Evolutionary conservation across 2,329 filamentous ascomycete genomes (phyloP), one percentile per base, ranked within the genome.

Genomic region (Aspergillus hiratsukae): DNA sequence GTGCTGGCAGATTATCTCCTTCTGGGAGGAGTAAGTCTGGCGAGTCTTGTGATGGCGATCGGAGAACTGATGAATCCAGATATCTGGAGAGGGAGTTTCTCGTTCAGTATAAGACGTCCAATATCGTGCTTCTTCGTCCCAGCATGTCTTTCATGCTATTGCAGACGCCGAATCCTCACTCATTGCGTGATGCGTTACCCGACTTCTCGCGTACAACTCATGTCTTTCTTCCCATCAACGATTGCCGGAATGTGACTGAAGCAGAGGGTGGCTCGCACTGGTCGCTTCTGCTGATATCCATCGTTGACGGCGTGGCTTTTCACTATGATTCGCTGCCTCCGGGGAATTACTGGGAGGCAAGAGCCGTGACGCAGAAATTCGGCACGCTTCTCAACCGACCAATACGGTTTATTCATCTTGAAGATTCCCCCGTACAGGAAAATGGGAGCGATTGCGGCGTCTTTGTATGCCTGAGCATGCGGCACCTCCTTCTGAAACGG

Each of bases 371-470:
- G 0, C 76, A 82, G 49, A 89, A 91, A 66, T 80, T 99, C 46
- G 80, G 83, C 27, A 77, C 79, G 31, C 77, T 97, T 29, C 80
- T 97, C 35, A 83, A 83, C 56, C 80, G 80, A 4, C 76, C 95
- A 19, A 81, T 86, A 21, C 68, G 71, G 19, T 97, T 95, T 70
- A 83, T 92, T 67, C 86, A 93, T 71, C 81, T 99, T 54, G 80
- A 87, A 0, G 93, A 97, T 69, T 88, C 86, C 9, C 94, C 94
- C 0, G 89, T 95, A 67, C 94, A 99, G 73, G 88, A 92, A 64
- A 97, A 97, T 64, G 86, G 89, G 27, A 93, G 85, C 69, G 94
- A 99, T 74, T 99, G 94, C 66, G 94, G 94, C 19, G 90, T 99
- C 0, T 97, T 92, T 72, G 94, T 99, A 3, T 97, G 94, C 73